Conservation (phyloP, 108 stramenopile genomes). For the Aurantiochytrium sp. region DNA sequence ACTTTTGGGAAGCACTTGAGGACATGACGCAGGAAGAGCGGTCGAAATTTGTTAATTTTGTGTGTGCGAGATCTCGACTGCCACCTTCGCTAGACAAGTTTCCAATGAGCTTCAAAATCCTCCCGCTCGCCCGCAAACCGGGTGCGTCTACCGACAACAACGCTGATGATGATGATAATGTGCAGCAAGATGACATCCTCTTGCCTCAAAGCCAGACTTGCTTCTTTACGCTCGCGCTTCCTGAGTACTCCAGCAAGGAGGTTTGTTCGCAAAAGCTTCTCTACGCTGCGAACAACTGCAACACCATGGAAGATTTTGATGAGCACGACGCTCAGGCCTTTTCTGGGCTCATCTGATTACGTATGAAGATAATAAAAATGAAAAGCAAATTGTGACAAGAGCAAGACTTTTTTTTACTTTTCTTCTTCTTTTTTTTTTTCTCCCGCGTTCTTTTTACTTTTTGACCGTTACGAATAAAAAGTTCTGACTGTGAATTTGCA, state of each 20-base stretch:
- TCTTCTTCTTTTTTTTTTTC: neutral
- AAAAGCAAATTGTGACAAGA: neutral
- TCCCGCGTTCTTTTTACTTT: neutral
- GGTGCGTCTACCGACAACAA: neutral
- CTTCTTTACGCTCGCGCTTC: conserved; percentile 51
- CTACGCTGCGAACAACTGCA: conserved; percentile 46
- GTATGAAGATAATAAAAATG: neutral
- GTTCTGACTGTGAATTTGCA: no score
- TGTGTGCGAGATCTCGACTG: conserved; percentile 87
- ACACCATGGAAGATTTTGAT: conserved; percentile 47
- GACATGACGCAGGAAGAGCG: conserved; percentile 76
- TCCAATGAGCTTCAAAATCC: conserved; percentile 55
- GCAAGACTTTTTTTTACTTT: neutral
- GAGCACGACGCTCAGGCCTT: neutral
- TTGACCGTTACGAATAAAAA: no score
- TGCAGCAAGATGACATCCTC: conserved; percentile 27
- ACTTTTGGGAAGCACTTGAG: conserved; percentile 46
- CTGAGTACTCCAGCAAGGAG: conserved; percentile 43
- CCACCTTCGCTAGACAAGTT: conserved; percentile 75
- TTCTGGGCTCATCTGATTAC: neutral
- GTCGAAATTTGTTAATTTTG: conserved; percentile 84
- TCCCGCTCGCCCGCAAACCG: conserved; percentile 9
- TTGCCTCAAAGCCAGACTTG: conserved; percentile 56
- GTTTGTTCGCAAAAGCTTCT: conserved; percentile 38
- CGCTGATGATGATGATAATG: conserved; percentile 1